Base-by-base conservation (phyloP, 257 asterid genomes). In the Ajuga chamaepitys region DNA sequence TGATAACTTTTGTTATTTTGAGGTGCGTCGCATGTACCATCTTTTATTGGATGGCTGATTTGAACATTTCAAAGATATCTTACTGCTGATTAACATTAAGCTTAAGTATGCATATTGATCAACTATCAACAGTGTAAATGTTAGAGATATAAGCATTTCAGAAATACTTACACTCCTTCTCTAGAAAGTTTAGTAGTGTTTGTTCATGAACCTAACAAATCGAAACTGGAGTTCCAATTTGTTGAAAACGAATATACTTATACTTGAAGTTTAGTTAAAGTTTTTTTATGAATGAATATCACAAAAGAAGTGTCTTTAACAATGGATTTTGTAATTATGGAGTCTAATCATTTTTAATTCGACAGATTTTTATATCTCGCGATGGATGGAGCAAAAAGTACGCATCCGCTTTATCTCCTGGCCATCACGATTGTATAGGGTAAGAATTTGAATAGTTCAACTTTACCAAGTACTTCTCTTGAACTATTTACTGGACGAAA, bases 351-450 rank as follows among this genome's bases (percentile, higher is more conserved):
- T n/a, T 65, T 70, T 68, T 30, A 47, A 20, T 38, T 66, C 42
- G 9, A 40, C 90, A 94, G 99, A 94, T 94, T 70, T 94, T 94
- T 70, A 77, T 94, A 78, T 86, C 99, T 68, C 91, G 99, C 58
- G 98, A 88, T 62, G 96, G 99, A 71, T 96, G 98, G 58, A 94
- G 78, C 78, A 94, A 90, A 73, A 86, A 83, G 58, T 94, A 79
- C 71, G 89, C 98, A 60, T 88, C 99, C 13, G 99, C 90, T 76
- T 81, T 94, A 34, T 68, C 95, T 56, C 95, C 99, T 1, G 98
- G 96, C 58, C 88, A 79, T 65, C 98, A 90, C 16, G 95, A 91
- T 66, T 95, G 91, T 32, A 48, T 86, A 83, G 91, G 96, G 99
- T 94, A 94, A 83, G 95, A n/a, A n/a, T n/a, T n/a, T n/a, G n/a